Conservation (phyloP, 1,139 yeast species). For the Protomyces macrosporus region DNA sequence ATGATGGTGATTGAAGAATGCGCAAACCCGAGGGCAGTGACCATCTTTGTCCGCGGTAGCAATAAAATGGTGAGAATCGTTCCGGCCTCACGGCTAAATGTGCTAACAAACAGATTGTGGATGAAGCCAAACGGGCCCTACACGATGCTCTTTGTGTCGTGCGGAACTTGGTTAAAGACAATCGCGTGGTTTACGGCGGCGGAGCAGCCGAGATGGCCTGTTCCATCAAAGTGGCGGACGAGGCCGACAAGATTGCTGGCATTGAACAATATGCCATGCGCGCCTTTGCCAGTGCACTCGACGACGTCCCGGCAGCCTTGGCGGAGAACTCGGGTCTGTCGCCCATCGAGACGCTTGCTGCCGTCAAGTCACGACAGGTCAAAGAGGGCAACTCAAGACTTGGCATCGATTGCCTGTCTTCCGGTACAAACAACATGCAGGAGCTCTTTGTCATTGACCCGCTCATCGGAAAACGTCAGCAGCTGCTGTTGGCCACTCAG, state of each 20-base stretch:
- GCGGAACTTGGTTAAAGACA: conserved; percentile 86
- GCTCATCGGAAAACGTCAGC: conserved; percentile 93
- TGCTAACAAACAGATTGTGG: conserved; percentile 51
- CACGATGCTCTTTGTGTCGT: conserved; percentile 97
- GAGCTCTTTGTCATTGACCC: conserved; percentile 95
- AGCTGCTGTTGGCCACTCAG: conserved; percentile 89
- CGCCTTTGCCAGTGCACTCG: conserved; percentile 87
- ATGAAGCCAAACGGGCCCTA: conserved; percentile 91
- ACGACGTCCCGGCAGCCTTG: conserved; percentile 84
- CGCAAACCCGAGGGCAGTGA: conserved; percentile 82
- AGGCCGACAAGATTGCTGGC: conserved; percentile 72
- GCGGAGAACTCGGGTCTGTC: conserved; percentile 96
- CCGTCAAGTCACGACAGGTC: conserved; percentile 78
- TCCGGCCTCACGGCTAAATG: background rate
- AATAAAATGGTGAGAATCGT: conserved; percentile 61
- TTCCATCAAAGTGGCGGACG: conserved; percentile 84
- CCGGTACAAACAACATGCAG: conserved; percentile 77
- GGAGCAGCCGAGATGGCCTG: conserved; percentile 97
- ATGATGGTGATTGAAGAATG: conserved; percentile 94
- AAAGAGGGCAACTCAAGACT: conserved; percentile 62
- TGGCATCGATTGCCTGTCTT: conserved; percentile 92
- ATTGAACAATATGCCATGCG: conserved; percentile 97
- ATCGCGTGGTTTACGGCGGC: conserved; percentile 94
- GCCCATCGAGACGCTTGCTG: conserved; percentile 83
- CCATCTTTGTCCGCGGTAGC: conserved; percentile 89